phyloP scores from a whole-genome alignment of 352 stramenopile species.

The Globisporangium paroecandrum region DNA sequence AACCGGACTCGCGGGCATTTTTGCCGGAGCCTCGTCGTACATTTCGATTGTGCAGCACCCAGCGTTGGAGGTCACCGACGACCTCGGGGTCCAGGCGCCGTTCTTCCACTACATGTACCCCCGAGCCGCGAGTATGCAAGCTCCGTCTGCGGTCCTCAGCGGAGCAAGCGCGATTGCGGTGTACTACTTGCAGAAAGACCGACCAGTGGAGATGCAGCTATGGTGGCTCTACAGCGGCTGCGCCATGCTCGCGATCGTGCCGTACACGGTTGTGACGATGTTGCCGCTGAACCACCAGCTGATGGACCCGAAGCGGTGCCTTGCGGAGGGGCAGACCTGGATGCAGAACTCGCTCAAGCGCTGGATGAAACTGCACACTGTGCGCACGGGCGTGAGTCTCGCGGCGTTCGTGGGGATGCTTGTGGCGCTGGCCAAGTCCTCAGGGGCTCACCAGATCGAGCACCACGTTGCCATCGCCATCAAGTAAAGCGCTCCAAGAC shows the following conservation, averaged over 20 bases:
- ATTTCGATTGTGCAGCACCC: slow-evolving; percentile 36
- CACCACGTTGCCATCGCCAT: background rate
- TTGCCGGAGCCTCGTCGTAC: slow-evolving; percentile 31
- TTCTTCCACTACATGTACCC: slow-evolving; percentile 34
- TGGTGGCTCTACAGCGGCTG: slow-evolving; percentile 29
- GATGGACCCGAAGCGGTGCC: slow-evolving; percentile 42
- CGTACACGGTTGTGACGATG: slow-evolving; percentile 70
- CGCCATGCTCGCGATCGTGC: slow-evolving; percentile 53
- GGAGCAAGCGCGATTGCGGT: slow-evolving; percentile 20
- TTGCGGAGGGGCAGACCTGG: slow-evolving; percentile 36
- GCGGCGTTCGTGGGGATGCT: slow-evolving; percentile 61
- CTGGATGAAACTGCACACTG: slow-evolving; percentile 55
- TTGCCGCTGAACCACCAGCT: slow-evolving; percentile 60
- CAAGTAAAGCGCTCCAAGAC: background rate
- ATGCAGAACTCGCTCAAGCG: slow-evolving; percentile 49
- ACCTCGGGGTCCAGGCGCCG: slow-evolving; percentile 13
- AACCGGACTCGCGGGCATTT: slow-evolving; percentile 22
- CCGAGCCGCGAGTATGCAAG: slow-evolving; percentile 21
- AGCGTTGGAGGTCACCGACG: slow-evolving; percentile 14
- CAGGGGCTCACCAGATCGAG: background rate
- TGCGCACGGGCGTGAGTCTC: slow-evolving; percentile 49
- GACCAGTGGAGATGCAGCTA: slow-evolving; percentile 2
- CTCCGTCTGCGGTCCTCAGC: slow-evolving; percentile 18
- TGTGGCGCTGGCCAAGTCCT: slow-evolving; percentile 35
- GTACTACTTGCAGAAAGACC: slow-evolving; percentile 15